A percentile compares a stretch with the other conserved stretches of the same genome.
These are phyloP conservation scores for Paraconiothyrium brasiliense DNA, from an alignment of 2,329 filamentous ascomycete species.

Conservation along the genomic window DNA sequence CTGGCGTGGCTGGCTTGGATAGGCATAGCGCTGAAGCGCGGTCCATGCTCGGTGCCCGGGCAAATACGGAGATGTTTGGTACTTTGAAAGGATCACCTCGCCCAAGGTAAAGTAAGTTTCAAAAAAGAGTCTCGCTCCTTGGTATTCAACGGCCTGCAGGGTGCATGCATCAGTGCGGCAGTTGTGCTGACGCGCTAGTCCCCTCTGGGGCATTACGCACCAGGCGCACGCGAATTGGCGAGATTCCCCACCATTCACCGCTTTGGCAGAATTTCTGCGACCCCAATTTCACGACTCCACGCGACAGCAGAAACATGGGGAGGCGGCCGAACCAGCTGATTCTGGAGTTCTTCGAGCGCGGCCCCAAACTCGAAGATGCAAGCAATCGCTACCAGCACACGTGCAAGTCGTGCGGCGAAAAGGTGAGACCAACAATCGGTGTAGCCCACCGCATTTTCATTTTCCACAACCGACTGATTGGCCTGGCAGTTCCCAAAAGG, in stretches of 20 bases:
- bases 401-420: slow-evolving; percentile 86
- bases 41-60: no score
- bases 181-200: not conserved
- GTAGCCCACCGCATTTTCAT: slow-evolving; percentile 23
- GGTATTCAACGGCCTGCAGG: not conserved
- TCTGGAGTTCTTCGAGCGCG: slow-evolving; percentile 86
- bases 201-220: not conserved
- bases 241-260: not conserved
- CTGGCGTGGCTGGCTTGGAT: no score
- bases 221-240: not conserved
- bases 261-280: slow-evolving; percentile 12
- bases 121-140: not conserved
- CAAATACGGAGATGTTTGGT: no score
- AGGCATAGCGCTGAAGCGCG: no score
- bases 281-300: not conserved
- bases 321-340: slow-evolving; percentile 86
- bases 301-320: slow-evolving; percentile 66
- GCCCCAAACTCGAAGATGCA: slow-evolving; percentile 84
- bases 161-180: not conserved
- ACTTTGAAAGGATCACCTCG: no score
- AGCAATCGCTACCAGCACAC: slow-evolving; percentile 93
- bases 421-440: slow-evolving; percentile 49
- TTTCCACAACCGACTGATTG: slow-evolving; percentile 31
- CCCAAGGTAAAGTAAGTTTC: not conserved
- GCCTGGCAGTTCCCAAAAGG: slow-evolving; percentile 77